Conservation (phyloP, 441 rosid genomes). For the Kokia cookei region DNA sequence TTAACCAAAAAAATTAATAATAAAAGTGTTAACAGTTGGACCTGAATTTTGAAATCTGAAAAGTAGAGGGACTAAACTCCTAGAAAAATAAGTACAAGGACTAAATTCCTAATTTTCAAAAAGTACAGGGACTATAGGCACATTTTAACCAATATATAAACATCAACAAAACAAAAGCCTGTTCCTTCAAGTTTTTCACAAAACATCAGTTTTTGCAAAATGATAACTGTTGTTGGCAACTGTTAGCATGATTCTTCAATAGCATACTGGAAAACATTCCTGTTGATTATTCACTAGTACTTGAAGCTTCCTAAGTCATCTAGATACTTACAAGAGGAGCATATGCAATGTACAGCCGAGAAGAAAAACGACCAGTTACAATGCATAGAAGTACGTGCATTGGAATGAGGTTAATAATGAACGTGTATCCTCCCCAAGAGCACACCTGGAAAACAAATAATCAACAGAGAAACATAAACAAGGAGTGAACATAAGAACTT, state of each 20-base stretch:
- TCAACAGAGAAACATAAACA: constrained; percentile 7
- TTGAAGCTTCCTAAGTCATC: neutral
- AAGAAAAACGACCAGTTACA: constrained; percentile 92
- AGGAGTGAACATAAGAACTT: constrained; percentile 10
- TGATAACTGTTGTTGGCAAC: neutral
- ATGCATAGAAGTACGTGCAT: constrained; percentile 96
- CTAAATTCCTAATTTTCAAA: no score
- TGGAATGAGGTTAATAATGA: constrained; percentile 96
- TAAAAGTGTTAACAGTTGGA: no score
- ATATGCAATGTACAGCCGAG: constrained; percentile 89
- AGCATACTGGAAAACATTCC: neutral
- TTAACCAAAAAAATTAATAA: no score
- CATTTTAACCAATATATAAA: neutral
- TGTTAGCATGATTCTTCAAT: neutral
- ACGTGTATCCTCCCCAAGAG: constrained; percentile 99
- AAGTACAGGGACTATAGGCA: no score
- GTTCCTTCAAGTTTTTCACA: neutral
- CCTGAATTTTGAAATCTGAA: no score
- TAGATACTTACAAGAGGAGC: constrained; percentile 87
- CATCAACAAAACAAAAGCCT: neutral
- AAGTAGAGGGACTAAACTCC: no score
- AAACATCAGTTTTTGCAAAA: neutral
- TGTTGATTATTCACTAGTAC: constrained; percentile 2
- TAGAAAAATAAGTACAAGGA: no score
- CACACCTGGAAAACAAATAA: constrained; percentile 62